phyloP scores from a whole-genome alignment of 495 filamentous ascomycete species.

The Hypoxylon rickii region DNA sequence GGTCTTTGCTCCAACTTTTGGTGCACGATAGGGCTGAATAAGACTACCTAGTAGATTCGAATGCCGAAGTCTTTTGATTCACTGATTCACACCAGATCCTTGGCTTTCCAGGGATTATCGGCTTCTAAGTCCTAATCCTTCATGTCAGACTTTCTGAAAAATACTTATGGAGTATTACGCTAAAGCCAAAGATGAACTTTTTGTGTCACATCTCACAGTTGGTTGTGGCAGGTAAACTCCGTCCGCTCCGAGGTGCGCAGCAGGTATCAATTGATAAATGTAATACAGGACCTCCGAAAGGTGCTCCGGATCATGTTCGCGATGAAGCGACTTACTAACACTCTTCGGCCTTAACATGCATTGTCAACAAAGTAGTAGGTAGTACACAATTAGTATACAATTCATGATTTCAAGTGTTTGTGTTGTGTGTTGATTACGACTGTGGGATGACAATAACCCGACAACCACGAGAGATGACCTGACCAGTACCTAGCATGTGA shows the following conservation, averaged over 20 bases:
- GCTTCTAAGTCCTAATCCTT: conserved; percentile 14
- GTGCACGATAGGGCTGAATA: conserved; percentile 23
- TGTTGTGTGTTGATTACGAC: conserved; percentile 15
- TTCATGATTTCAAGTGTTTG: conserved; percentile 13
- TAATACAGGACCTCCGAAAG: background rate
- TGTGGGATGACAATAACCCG: conserved; percentile 29
- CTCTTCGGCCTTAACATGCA: background rate
- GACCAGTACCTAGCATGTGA: conserved; percentile 35
- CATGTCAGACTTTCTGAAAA: conserved; percentile 1
- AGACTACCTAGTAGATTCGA: conserved; percentile 3
- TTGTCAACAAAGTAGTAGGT: background rate
- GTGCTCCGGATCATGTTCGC: conserved; percentile 16
- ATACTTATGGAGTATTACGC: too few species aligned
- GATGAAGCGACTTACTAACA: conserved; percentile 5
- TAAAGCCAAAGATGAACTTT: conserved; percentile 5
- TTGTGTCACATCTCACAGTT: conserved; percentile 2
- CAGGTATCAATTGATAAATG: background rate
- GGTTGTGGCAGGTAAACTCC: conserved; percentile 1
- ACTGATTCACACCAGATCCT: background rate
- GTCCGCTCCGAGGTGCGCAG: conserved; percentile 4
- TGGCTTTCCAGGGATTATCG: background rate
- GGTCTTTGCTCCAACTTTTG: background rate
- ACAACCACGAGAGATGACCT: conserved; percentile 36
- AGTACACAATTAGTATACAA: conserved; percentile 2
- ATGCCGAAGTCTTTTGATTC: conserved; percentile 12